Evolutionary conservation across 495 filamentous ascomycete species (phyloP).

Genomic region (Filosporella fistucella): DNA sequence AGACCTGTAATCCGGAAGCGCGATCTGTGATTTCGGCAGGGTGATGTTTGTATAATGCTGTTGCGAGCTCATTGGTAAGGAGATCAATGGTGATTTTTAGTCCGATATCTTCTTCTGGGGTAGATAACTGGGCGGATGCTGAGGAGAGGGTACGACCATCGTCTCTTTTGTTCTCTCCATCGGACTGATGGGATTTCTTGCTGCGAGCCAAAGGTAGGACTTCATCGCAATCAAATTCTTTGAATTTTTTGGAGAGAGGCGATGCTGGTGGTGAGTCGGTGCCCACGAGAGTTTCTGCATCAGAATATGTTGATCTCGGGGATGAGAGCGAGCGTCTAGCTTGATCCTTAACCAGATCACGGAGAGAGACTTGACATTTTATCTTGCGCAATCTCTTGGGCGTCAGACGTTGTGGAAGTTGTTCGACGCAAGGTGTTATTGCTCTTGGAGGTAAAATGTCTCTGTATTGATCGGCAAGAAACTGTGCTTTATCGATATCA

Average conservation of each 20-base stretch:
- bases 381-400: constrained; percentile 16
- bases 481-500: constrained; percentile 3
- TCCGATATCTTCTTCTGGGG: constrained; percentile 9
- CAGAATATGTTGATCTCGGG: constrained; percentile 2
- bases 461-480: constrained; percentile 18
- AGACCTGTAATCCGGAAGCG: constrained; percentile 22
- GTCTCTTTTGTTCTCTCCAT: too few relatives aligned
- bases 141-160: not conserved
- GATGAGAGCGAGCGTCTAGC: not conserved
- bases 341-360: constrained; percentile 13
- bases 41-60: constrained; percentile 13
- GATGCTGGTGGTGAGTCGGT: constrained; percentile 9
- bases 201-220: not conserved
- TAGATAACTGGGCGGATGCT: not conserved
- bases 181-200: not conserved
- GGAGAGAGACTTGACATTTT: constrained; percentile 21
- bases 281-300: constrained; percentile 18
- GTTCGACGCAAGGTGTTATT: constrained; percentile 10
- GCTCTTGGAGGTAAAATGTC: constrained; percentile 10
- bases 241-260: not conserved
- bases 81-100: constrained; percentile 21
- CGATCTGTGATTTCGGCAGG: constrained; percentile 10
- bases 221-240: too few relatives aligned
- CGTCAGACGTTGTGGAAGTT: not conserved
- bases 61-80: constrained; percentile 18